Evolutionary conservation across 2,329 filamentous ascomycete species (phyloP), one percentile per base, ranked within the genome.

Genomic region (Trichoderma semiorbis): DNA sequence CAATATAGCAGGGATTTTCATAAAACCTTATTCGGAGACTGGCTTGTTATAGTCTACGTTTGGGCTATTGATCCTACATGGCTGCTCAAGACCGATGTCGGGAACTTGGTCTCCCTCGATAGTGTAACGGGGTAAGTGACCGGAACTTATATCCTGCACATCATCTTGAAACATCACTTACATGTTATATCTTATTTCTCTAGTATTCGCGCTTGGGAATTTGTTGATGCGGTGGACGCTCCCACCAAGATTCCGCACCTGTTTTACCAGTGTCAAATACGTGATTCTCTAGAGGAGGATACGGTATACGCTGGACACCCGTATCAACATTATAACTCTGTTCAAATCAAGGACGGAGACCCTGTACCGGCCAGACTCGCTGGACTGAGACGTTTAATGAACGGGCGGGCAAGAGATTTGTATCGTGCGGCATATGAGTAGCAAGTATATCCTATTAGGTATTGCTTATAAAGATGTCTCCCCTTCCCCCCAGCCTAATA

Each of bases 161-260:
- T n/a, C 18, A 32, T 36, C 11, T 28, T 55, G 30, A 55, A 66
- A 55, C 30, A 66, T 65, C 8, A 16, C 28, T 53, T 24, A 55
- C 63, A 50, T 50, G n/a, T 21, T 32, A 28, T 53, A 55, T 55
- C 6, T 66, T 66, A 34, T 66, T 11, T n/a, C 65, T 60, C 16
- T 68, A 68, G 53, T 68, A 58, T 60, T 58, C 53, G 65, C 65
- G 53, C 65, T 60, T 68, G 53, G 53, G 53, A 68, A 43, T 47
- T 47, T 16, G 24, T 58, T 43, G 4, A 68, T 58, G 65, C 65
- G 47, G 30, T 68, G 28, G 53, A 68, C 8, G 18, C 34, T 68
- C 7, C 6, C 16, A 60, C 8, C 12, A 58, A 68, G 53, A 2
- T 32, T 68, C 53, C n/a, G 32, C 65, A 68, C 18, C 53, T 68